Percentiles rank a stretch among this genome's conserved stretches.
Conservation (phyloP, 2,329 filamentous ascomycete species). For the Ceratocystis variospora region DNA sequence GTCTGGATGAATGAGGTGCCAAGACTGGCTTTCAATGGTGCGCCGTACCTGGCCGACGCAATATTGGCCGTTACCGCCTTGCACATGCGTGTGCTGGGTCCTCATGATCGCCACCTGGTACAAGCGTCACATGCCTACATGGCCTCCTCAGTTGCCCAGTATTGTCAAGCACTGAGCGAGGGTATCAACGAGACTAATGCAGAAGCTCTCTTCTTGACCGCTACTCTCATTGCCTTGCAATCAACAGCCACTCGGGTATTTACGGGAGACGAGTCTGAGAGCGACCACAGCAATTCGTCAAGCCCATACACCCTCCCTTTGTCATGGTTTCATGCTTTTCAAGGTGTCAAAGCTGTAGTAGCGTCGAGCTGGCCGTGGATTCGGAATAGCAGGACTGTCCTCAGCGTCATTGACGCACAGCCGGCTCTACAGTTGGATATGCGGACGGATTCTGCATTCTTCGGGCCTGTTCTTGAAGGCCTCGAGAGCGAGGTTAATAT, state of each 20-base stretch:
- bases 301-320: conserved; percentile 44
- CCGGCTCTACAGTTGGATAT: conserved; percentile 47
- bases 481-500: conserved; percentile 40
- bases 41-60: conserved; percentile 46
- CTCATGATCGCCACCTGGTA: conserved; percentile 45
- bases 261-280: conserved; percentile 37
- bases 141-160: conserved; percentile 48
- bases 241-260: conserved; percentile 50
- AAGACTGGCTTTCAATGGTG: conserved; percentile 44
- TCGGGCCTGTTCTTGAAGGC: conserved; percentile 44
- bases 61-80: conserved; percentile 51
- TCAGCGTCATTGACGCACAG: conserved; percentile 50
- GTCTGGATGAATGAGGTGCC: conserved; percentile 50
- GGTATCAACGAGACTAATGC: conserved; percentile 47
- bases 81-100: conserved; percentile 43
- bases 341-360: conserved; percentile 52
- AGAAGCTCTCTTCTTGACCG: conserved; percentile 48
- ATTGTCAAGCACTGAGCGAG: conserved; percentile 40
- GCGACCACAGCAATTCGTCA: conserved; percentile 29
- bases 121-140: conserved; percentile 52
- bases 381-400: conserved; percentile 41
- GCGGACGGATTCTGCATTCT: conserved; percentile 40
- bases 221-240: conserved; percentile 53
- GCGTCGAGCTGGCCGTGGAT: conserved; percentile 52
- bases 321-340: conserved; percentile 53